Base-by-base conservation (phyloP, 768 basidiomycete species). In the Mrakia blollopis region DNA sequence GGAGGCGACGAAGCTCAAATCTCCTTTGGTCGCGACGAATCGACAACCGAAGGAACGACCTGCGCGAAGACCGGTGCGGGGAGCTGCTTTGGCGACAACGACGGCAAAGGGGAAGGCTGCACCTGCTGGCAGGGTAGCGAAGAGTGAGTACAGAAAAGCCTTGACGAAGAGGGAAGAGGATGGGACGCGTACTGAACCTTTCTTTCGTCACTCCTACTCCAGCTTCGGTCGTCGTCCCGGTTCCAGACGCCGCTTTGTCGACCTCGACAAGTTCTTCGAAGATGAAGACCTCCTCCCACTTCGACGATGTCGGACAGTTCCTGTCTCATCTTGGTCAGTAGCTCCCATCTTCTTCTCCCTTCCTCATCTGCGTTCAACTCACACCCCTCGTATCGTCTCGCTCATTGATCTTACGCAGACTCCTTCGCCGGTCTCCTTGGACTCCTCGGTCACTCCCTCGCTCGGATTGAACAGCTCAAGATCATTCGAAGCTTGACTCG, bases 381-480 rank as follows among this genome's bases (percentile, higher is more conserved):
- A 25, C 47, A 9, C n/a, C 35, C 23, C 2, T 39, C 39, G 35
- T 39, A 35, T 41, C n/a, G 28, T 4, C 41, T 37, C 30, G 11
- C 44, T 10, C 18, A 18, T 41, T 63, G 32, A 7, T 16, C 9
- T 11, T 8, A 9, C 7, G 8, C 75, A 84, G 83, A 81, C 21
- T 79, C 81, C 2, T 79, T 84, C 28, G 73, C 81, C 4, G 86
- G 88, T 65, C 84, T 95, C 61, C 86, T 93, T 25, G 91, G 92
- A 2, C 80, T 93, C 13, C 83, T 94, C 5, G 90, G 89, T 0
- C 86, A 91, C 25, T 84, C 87, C 3, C 83, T 94, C 7, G 85
- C 87, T 25, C 90, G 90, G 77, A 86, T 94, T 7, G 89, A 88
- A 68, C 82, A 90, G 5, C 86, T 98, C 35, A 88, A 89, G 73